These are phyloP conservation scores for Lagerstroemia speciosa DNA, from an alignment of 345 rosid species.

Conservation along the genomic window DNA sequence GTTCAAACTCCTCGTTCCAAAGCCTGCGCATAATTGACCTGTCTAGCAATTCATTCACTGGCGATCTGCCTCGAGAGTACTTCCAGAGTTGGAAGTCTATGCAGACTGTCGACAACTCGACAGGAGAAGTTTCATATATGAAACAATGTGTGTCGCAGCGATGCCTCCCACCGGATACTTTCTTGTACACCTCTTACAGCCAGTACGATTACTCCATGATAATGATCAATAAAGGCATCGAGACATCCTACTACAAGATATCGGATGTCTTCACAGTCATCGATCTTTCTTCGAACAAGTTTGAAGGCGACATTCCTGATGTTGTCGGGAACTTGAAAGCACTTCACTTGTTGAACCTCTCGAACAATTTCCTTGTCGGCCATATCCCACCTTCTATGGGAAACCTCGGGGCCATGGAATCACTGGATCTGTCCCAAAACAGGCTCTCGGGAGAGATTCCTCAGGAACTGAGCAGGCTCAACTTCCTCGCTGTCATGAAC, in stretches of 20 bases:
- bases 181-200: fast-evolving
- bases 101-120: not conserved
- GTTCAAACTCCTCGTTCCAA: not conserved
- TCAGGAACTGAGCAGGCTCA: conserved; percentile 9
- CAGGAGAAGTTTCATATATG: not conserved
- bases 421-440: conserved; percentile 21
- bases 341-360: conserved; percentile 11
- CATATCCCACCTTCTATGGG: conserved; percentile 11
- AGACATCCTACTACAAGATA: conserved; percentile 5
- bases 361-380: conserved; percentile 16
- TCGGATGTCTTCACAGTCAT: not conserved
- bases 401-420: conserved; percentile 2
- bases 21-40: not conserved
- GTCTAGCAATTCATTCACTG: not conserved
- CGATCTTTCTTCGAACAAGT: conserved; percentile 15
- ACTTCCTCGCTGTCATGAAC: conserved; percentile 12
- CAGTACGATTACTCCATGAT: conserved; percentile 5
- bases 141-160: not conserved
- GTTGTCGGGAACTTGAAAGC: conserved; percentile 4
- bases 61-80: not conserved
- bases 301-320: conserved; percentile 10
- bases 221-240: conserved; percentile 8
- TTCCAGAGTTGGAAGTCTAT: conserved; percentile 5
- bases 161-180: fast-evolving
- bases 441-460: conserved; percentile 14